Evolutionary conservation across 495 filamentous ascomycete species (phyloP).

Genomic region (Lophiotrema nucula): DNA sequence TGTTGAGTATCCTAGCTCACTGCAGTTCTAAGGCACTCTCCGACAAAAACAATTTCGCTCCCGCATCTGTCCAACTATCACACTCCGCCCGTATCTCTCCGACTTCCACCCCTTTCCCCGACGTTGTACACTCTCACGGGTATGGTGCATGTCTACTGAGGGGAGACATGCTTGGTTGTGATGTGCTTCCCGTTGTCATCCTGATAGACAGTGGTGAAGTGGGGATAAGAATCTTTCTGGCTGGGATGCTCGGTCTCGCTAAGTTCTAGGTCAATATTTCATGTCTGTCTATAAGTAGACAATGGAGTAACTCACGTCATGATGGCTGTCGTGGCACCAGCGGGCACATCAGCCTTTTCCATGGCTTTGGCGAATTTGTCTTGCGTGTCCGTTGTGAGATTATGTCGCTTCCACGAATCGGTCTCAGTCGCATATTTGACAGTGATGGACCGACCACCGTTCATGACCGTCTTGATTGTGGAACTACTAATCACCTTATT

Average conservation of each 20-base stretch:
- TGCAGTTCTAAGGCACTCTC: not conserved
- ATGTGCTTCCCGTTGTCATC: constrained; percentile 5
- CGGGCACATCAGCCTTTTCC: constrained; percentile 3
- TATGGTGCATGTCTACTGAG: constrained; percentile 2
- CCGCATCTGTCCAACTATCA: constrained; percentile 1
- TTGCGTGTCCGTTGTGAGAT: constrained; percentile 4
- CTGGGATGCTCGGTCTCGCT: constrained; percentile 5
- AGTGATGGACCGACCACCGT: constrained; percentile 4
- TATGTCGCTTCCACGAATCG: constrained; percentile 7
- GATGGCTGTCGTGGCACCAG: constrained; percentile 4
- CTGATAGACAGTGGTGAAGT: constrained; percentile 3
- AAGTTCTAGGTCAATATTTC: constrained; percentile 5
- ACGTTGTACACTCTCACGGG: constrained; percentile 1
- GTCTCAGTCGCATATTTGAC: constrained; percentile 4
- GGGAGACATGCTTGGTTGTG: constrained; percentile 5
- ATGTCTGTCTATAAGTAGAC: constrained; percentile 3
- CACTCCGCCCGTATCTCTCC: not conserved
- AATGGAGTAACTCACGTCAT: constrained; percentile 3
- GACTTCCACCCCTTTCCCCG: not conserved
- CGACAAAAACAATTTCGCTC: not conserved
- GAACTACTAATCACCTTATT: constrained; percentile 6
- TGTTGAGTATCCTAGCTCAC: not conserved
- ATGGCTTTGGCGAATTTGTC: constrained; percentile 5
- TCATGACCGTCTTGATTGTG: constrained; percentile 4
- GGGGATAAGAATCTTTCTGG: constrained; percentile 4